Conservation (phyloP, 306 rosid species). For the Lablab purpureus region DNA sequence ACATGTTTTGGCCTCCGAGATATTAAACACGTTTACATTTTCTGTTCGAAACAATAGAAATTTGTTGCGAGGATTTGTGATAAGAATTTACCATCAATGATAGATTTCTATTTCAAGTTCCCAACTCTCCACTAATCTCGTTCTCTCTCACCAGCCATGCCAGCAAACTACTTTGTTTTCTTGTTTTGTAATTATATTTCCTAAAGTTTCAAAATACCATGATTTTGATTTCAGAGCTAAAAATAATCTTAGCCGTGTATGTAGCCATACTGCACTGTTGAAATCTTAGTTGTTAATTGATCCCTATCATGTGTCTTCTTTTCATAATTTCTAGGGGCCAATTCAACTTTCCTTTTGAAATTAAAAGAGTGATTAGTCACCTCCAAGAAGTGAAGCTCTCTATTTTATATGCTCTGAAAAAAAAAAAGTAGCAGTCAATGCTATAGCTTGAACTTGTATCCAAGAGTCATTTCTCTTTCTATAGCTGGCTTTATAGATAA, state of each 20-base stretch:
- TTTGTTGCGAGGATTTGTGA: not conserved
- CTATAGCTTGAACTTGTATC: constrained; percentile 42
- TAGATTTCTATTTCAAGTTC: constrained; percentile 16
- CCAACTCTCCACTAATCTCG: constrained; percentile 49
- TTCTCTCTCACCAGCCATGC: constrained; percentile 44
- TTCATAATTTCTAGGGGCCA: constrained; percentile 36
- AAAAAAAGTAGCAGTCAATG: constrained; percentile 23
- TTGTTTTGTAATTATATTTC: not conserved
- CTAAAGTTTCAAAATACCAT: constrained; percentile 20
- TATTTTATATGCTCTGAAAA: constrained; percentile 22
- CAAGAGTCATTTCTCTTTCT: constrained; percentile 47
- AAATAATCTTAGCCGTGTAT: constrained; percentile 14
- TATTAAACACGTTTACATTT: not conserved
- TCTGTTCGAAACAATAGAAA: constrained; percentile 4
- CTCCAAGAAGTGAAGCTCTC: constrained; percentile 42
- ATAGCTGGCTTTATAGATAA: constrained; percentile 35
- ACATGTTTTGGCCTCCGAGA: not conserved
- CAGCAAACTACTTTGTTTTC: constrained; percentile 34
- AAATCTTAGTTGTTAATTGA: constrained; percentile 37
- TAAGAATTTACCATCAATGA: constrained; percentile 26
- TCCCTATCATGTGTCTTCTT: constrained; percentile 36
- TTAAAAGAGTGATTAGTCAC: constrained; percentile 36
- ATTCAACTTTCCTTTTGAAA: constrained; percentile 29
- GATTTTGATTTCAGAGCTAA: constrained; percentile 24
- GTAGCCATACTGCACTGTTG: constrained; percentile 21